A percentile compares a stretch with the other conserved stretches of the same genome.
phyloP scores from a whole-genome alignment of 352 stramenopile genomes.

The Pythium inflatum region DNA sequence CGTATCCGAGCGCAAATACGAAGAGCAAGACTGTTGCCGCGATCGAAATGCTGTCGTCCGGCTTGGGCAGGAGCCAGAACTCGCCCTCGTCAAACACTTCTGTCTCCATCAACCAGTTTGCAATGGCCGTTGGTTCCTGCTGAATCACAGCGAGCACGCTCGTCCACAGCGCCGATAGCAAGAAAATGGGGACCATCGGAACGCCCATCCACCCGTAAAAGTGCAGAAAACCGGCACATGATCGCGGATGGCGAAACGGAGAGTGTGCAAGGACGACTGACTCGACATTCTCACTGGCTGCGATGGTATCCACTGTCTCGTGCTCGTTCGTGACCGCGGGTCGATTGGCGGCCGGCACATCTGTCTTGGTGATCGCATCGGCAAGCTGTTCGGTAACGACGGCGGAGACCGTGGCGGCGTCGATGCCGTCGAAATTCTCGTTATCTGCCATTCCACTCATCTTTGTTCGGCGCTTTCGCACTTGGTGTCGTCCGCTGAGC shows the following conservation, averaged over 20 bases:
- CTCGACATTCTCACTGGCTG: too few relatives aligned
- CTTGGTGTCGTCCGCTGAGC: too few relatives aligned
- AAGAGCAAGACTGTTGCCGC: neutral
- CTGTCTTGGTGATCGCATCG: too few relatives aligned
- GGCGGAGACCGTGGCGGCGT: too few relatives aligned
- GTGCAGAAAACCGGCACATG: neutral
- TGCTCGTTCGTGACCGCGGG: too few relatives aligned
- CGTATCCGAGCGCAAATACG: constrained; percentile 17
- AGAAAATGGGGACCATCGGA: constrained; percentile 25
- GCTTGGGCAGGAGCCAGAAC: constrained; percentile 25
- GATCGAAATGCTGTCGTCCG: neutral
- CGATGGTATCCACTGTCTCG: too few relatives aligned
- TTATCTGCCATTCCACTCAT: too few relatives aligned
- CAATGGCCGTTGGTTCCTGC: neutral
- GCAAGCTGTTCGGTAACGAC: too few relatives aligned
- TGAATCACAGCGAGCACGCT: constrained; percentile 26
- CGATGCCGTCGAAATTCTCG: too few relatives aligned
- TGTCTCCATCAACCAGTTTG: constrained; percentile 30
- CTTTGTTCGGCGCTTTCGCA: too few relatives aligned
- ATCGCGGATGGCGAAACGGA: neutral
- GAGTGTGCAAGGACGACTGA: too few relatives aligned
- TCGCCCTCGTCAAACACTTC: constrained; percentile 17
- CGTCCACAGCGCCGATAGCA: constrained; percentile 14
- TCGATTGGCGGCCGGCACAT: too few relatives aligned
- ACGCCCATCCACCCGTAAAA: constrained; percentile 18